These are phyloP conservation scores for Thelonectria blattea DNA, from an alignment of 2,329 filamentous ascomycete genomes.

Conservation along the genomic window DNA sequence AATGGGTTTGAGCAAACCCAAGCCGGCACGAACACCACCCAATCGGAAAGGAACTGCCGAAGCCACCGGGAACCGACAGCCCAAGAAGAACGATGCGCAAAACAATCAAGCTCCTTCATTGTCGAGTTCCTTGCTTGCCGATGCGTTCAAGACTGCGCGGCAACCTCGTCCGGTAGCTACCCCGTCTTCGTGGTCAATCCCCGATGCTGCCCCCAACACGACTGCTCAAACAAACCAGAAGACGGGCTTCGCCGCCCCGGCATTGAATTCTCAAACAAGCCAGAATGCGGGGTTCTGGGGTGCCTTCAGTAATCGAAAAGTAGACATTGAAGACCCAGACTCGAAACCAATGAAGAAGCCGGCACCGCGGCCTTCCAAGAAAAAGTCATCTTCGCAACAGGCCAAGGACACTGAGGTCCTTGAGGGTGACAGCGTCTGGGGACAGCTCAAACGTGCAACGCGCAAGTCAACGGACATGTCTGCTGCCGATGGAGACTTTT, in stretches of 20 bases:
- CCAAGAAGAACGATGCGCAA: constrained; percentile 8
- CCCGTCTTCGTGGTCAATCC: constrained; percentile 36
- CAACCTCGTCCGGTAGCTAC: constrained; percentile 35
- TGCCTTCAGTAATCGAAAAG: constrained; percentile 31
- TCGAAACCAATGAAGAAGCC: not conserved
- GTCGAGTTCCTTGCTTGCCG: constrained; percentile 41
- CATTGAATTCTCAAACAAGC: constrained; percentile 1
- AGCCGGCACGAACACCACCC: constrained; percentile 11
- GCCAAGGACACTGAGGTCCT: not conserved
- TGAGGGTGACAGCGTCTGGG: constrained; percentile 30
- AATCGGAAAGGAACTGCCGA: constrained; percentile 15
- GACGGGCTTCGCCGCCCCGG: too few species aligned
- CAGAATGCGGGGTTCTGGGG: constrained; percentile 28
- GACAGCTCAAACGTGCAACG: constrained; percentile 31
- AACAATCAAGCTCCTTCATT: constrained; percentile 17
- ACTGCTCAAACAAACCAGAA: constrained; percentile 1
- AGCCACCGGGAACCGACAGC: not conserved
- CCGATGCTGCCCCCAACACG: not conserved
- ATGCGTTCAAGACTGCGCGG: constrained; percentile 42
- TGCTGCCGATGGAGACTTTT: constrained; percentile 23
- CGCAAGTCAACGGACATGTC: constrained; percentile 7
- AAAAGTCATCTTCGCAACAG: not conserved
- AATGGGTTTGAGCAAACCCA: constrained; percentile 31
- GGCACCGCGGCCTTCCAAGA: not conserved
- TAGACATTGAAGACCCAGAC: constrained; percentile 30